Evolutionary conservation across 768 basidiomycete genomes (phyloP), one percentile per base, ranked within the genome.

Genomic region (Imleria badia): DNA sequence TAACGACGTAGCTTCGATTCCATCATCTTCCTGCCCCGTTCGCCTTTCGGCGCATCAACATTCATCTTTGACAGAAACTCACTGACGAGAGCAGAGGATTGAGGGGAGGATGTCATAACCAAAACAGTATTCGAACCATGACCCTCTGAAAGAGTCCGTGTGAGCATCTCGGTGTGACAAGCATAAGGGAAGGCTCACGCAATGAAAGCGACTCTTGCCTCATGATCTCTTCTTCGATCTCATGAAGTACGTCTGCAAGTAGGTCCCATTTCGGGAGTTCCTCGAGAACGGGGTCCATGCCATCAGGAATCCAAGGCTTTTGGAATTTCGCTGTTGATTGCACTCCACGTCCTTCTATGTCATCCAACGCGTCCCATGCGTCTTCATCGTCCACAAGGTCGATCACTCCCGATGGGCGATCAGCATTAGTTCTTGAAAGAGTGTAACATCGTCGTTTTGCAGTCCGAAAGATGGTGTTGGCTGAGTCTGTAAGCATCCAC

Each of bases 211-310:
- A 75, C 58, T 86, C 82, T 56, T 83, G 80, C 40, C 84, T 76
- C 54, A 89, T 75, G 30, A 90, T 86, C 60, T 94, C 91, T 55
- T 85, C 85, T 69, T 98, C 97, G 3, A 94, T 87, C 72, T 99
- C 97, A 47, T 91, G 79, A 41, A 99, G 69, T 0, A 95, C 81
- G n/a, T 93, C 89, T 0, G 86, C 80, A 13, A 99, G 73, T 9
- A 95, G 68, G 52, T 80, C 80, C 96, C 97, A 98, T 68, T 99
- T 99, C 0, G 95, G 95, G 41, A 91, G 80, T 65, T 98, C 97
- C 71, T 98, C 97, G 22, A 98, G 76, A 0, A 94, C 83, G 0
- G 93, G 91, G 42, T 92, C 84, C 69, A 95, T 84, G 1, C 84
- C 86, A 11, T 81, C 76, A 0, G 94, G 90, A 20, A 93, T 66